Evolutionary conservation across 2,329 filamentous ascomycete species (phyloP), one percentile per base, ranked within the genome.

Genomic region (Calonectria ilicicola): DNA sequence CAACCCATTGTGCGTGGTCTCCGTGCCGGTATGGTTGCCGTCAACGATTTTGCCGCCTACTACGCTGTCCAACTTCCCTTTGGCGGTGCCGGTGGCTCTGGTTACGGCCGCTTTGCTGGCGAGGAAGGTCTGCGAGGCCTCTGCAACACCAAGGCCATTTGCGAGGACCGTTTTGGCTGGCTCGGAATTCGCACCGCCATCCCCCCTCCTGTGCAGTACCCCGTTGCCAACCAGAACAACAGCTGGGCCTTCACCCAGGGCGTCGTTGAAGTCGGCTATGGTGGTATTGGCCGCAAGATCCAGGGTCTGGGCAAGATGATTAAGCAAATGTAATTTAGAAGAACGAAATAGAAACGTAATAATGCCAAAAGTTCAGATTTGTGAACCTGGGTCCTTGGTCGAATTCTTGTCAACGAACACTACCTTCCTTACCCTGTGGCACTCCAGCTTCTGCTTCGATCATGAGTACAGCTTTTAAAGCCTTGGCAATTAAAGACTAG

Each of bases 11-110:
- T 96, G 1, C 84, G 84, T 23, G 90, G 91, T 27, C 88, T 98
- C 65, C 91, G 93, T 74, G 92, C 94, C 0, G 97, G 97, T 53
- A 98, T 98, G 94, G 94, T 98, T 0, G 92, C 95, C 27, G 91
- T 99, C 77, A 99, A 99, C 82, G 97, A 99, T 85, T 99, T 99
- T 81, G 97, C 93, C 23, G 93, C 92, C 32, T 98, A 92, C 83
- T 99, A 99, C 82, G 95, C 96, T 65, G 96, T 98, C 9, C 95
- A 98, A 84, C 86, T 99, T 46, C 97, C 97, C 0, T 99, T 99
- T 84, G 97, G 97, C 44, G 97, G 96, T 67, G 92, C 94, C n/a
- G 92, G 91, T 70, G 96, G 95, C 1, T 97, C 94, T 27, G 97
- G 94, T 0, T 98, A 98, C 82, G 97, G 97, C 1, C 90, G 96